These are phyloP conservation scores for Boletus sp. DNA, from an alignment of 768 basidiomycete genomes.

Conservation along the genomic window DNA sequence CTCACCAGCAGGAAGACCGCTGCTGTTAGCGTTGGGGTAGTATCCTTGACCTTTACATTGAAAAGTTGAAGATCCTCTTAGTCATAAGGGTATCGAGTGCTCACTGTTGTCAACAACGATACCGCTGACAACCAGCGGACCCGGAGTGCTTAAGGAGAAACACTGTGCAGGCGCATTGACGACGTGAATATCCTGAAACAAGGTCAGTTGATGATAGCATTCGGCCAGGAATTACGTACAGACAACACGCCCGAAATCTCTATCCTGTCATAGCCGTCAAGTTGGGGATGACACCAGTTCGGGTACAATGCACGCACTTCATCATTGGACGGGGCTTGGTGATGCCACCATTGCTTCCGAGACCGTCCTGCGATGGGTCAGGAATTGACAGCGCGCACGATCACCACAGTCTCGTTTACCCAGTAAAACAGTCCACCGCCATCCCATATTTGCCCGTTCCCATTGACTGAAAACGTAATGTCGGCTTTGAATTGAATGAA, in stretches of 20 bases:
- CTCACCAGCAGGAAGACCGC: conserved; percentile 44
- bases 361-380: conserved; percentile 20
- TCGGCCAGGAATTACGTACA: conserved; percentile 17
- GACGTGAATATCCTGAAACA: conserved; percentile 32
- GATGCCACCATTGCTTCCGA: conserved; percentile 13
- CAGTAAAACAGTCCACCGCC: conserved; percentile 43
- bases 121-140: conserved; percentile 40
- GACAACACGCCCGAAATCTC: conserved; percentile 38
- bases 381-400: not conserved
- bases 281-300: not conserved
- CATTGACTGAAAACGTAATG: conserved; percentile 26
- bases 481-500: not conserved
- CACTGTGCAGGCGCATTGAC: conserved; percentile 37
- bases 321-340: conserved; percentile 37
- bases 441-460: conserved; percentile 40
- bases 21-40: conserved; percentile 47
- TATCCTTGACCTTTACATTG: conserved; percentile 47
- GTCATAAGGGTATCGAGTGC: conserved; percentile 4
- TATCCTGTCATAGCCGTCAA: conserved; percentile 25
- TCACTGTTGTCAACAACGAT: conserved; percentile 57
- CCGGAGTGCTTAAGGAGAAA: conserved; percentile 32
- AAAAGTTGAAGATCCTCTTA: not conserved
- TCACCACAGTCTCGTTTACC: conserved; percentile 21
- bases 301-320: conserved; percentile 23
- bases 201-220: not conserved